phyloP scores from a whole-genome alignment of 176 grass and related monocot genomes.

The Pharus latifolius region DNA sequence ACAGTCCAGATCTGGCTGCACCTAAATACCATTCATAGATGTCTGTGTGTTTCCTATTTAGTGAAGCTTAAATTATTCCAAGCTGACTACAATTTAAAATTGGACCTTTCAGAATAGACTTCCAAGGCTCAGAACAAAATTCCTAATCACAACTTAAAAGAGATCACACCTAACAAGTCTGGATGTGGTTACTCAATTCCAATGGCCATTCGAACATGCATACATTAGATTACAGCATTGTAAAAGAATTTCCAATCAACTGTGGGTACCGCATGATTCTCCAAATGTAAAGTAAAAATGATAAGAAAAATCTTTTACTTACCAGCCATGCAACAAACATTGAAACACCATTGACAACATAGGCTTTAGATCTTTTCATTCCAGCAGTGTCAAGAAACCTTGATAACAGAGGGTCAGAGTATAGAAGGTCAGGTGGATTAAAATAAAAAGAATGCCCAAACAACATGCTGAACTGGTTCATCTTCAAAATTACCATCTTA shows the following conservation, averaged over 20 bases:
- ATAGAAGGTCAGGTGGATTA: conserved; percentile 8
- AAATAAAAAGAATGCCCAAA: not conserved
- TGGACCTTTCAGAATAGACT: not conserved
- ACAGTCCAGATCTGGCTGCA: no score
- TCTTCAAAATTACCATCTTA: conserved; percentile 75
- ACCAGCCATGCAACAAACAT: conserved; percentile 98
- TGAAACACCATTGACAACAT: conserved; percentile 72
- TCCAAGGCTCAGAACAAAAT: not conserved
- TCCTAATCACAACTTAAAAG: not conserved
- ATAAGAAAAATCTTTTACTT: conserved; percentile 7
- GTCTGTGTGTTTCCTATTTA: no score
- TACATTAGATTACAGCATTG: not conserved
- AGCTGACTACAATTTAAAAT: not conserved
- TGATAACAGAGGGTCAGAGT: conserved; percentile 21
- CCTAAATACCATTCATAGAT: no score
- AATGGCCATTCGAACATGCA: not conserved
- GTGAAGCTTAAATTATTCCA: not conserved
- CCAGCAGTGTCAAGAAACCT: conserved; percentile 98
- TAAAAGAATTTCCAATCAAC: not conserved
- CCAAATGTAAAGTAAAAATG: conserved; percentile 6
- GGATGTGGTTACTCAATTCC: not conserved
- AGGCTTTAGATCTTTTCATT: conserved; percentile 90
- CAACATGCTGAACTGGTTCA: not conserved
- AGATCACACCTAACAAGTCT: not conserved
- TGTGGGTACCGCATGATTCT: not conserved